Conservation (phyloP, 2,329 filamentous ascomycete species). For the Phialocephala sp. region DNA sequence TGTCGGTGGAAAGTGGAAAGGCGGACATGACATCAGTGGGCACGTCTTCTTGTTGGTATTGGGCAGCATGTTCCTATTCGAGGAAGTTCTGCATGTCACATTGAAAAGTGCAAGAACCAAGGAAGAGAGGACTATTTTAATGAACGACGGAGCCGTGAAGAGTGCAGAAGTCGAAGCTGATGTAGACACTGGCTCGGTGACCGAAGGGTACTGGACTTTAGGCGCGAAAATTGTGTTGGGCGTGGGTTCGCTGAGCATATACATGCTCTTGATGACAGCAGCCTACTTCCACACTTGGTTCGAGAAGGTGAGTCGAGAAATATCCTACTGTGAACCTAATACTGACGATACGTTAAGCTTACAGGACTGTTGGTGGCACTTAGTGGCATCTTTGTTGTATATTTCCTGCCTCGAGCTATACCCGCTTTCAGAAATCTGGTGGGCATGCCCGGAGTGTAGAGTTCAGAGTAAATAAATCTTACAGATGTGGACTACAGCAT, state of each 20-base stretch:
- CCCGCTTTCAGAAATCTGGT: constrained; percentile 51
- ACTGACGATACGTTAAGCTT: constrained; percentile 44
- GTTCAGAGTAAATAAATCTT: background rate
- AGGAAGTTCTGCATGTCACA: constrained; percentile 75
- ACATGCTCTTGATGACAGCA: constrained; percentile 99
- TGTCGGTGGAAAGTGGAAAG: constrained; percentile 82
- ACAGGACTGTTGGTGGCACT: constrained; percentile 56
- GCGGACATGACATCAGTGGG: constrained; percentile 95
- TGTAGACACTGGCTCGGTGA: constrained; percentile 20
- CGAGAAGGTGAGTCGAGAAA: constrained; percentile 73
- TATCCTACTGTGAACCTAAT: background rate
- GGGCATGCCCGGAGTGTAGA: constrained; percentile 50
- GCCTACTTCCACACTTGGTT: constrained; percentile 99
- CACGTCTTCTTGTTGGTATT: constrained; percentile 93
- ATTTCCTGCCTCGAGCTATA: constrained; percentile 54
- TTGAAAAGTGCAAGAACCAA: constrained; percentile 50
- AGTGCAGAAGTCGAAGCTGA: constrained; percentile 56
- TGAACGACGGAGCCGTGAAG: constrained; percentile 70
- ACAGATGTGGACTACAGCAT: no score
- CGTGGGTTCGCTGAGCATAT: constrained; percentile 76
- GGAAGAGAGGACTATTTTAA: constrained; percentile 71
- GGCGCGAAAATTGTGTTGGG: constrained; percentile 62
- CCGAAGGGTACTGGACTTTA: constrained; percentile 47
- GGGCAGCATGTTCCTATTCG: constrained; percentile 78
- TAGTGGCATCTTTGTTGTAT: constrained; percentile 54